Evolutionary conservation across 768 basidiomycete species (phyloP).

Genomic region (Tulasnella sp.): DNA sequence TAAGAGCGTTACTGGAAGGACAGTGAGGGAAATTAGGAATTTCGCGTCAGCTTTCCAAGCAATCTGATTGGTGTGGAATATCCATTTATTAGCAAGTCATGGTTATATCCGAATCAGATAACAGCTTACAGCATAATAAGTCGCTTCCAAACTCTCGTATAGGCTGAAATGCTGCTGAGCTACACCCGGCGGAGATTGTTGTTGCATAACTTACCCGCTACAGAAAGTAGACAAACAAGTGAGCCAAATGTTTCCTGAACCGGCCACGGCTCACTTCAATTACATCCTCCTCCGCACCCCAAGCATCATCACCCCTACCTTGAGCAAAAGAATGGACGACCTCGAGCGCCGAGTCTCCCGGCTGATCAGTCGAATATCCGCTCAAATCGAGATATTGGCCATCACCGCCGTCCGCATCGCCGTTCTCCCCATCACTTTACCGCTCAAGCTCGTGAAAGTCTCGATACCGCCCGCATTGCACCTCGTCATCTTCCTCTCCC

Average conservation of each 20-base stretch:
- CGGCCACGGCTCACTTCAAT: background rate
- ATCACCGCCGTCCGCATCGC: conserved; percentile 9
- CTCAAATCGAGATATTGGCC: background rate
- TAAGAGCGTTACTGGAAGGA: background rate
- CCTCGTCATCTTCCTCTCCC: conserved; percentile 27
- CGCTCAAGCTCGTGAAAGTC: conserved; percentile 19
- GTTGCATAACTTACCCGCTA: background rate
- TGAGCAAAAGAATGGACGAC: conserved; percentile 20
- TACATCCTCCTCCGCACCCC: background rate
- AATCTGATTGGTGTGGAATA: background rate
- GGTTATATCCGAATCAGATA: background rate
- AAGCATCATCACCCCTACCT: background rate
- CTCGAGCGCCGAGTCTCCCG: conserved; percentile 15
- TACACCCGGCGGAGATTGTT: background rate
- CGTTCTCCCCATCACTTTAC: conserved; percentile 16
- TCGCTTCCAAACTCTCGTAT: background rate
- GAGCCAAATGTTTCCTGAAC: background rate
- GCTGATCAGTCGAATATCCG: background rate
- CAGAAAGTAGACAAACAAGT: background rate
- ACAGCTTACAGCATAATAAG: background rate
- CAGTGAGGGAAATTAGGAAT: background rate
- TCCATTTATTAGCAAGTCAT: background rate
- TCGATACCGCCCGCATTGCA: conserved; percentile 20
- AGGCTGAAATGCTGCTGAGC: background rate
- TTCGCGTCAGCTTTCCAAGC: conserved; percentile 4